Evolutionary conservation across 768 basidiomycete genomes (phyloP), one percentile per base, ranked within the genome.

Genomic region (Suillus discolor): DNA sequence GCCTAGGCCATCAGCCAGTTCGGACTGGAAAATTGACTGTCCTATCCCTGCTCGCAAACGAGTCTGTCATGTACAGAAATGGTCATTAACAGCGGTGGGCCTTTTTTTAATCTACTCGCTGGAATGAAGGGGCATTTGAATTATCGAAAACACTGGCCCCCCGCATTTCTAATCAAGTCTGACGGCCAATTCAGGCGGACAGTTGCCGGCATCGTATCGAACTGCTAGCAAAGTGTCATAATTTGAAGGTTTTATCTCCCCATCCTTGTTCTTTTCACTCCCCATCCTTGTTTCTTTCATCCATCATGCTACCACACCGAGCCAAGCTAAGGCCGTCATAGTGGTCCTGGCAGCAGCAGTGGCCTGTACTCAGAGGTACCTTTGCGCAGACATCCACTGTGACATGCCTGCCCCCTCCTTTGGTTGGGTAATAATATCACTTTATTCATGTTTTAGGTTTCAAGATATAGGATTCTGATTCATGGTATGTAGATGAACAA

Each of bases 401-500:
- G 23, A 36, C 31, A 12, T 79, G 78, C 65, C 38, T 63, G 0
- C 60, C 67, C n/a, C n/a, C 61, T 34, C 42, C 62, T 76, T 68
- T 39, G 25, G 41, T 62, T 79, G 77, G 78, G 77, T 76, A 8
- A 73, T 25, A 12, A 25, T 23, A 0, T 49, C 2, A 25, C 15
- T 15, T 15, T 31, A 31, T 31, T 31, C 31, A 31, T 6, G 31
- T 31, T 28, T 9, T 47, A 47, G 15, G 34, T 34, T 23, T 9
- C 36, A 62, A 39, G 53, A 42, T 62, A 60, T 36, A 15, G 20
- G n/a, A 25, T 16, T 38, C 47, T 67, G 13, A 15, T 49, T 18
- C 54, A 31, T 63, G 55, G 13, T 20, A 7, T 18, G 28, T 23
- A 76, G 75, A 75, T 78, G 75, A 20, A 61, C 59, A 87, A 87